Conservation (phyloP, 164 flowering plant genomes). For the Annona squamosa region DNA sequence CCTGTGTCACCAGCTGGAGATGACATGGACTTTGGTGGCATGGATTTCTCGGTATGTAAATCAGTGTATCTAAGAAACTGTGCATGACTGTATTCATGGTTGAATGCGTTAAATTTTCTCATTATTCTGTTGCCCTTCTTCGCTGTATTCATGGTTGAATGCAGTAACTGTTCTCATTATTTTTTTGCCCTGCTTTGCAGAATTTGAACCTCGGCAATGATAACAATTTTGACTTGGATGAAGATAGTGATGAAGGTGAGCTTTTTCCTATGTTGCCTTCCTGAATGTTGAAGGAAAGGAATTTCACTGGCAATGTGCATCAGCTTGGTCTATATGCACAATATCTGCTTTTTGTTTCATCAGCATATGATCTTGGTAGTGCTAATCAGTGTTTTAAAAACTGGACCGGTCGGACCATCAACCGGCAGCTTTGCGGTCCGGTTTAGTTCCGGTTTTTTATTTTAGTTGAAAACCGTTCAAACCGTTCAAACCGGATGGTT, state of each 20-base stretch:
- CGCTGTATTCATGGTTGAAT: conserved; percentile 17
- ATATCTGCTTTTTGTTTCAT: not conserved
- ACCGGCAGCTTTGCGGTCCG: too few relatives aligned
- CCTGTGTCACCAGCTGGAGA: conserved; percentile 21
- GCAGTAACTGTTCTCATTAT: not conserved
- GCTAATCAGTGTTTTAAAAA: too few relatives aligned
- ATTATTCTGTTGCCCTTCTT: not conserved
- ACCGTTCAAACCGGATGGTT: too few relatives aligned
- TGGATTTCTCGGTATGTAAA: conserved; percentile 57
- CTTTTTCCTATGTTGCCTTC: too few relatives aligned
- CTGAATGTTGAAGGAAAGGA: conserved; percentile 24
- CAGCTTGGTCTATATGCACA: not conserved
- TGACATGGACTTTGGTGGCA: conserved; percentile 43
- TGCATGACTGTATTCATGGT: not conserved
- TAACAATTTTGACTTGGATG: conserved; percentile 21
- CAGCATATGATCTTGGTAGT: too few relatives aligned
- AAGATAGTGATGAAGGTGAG: conserved; percentile 22
- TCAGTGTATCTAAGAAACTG: not conserved
- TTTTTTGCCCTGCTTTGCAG: conserved; percentile 13
- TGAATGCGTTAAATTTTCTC: not conserved
- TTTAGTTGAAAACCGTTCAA: too few relatives aligned
- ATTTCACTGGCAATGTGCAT: not conserved
- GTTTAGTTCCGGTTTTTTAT: too few relatives aligned
- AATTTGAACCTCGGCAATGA: conserved; percentile 25
- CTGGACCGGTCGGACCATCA: too few relatives aligned